phyloP scores from a whole-genome alignment of 2,329 filamentous ascomycete genomes.

The Claviceps sp. region DNA sequence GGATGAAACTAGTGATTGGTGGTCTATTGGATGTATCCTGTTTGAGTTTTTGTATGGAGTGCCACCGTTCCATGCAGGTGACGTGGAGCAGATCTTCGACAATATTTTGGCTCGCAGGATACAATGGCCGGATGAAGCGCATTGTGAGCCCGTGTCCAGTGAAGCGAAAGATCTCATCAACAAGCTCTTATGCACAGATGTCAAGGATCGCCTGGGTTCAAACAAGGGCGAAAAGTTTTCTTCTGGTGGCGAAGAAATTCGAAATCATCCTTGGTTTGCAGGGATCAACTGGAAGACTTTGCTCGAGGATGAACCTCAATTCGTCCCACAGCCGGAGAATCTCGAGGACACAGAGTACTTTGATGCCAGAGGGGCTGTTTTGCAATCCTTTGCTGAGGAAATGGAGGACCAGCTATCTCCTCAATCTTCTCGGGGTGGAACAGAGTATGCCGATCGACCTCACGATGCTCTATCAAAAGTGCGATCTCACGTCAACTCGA shows the following conservation, averaged over 20 bases:
- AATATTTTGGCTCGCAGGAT: conserved; percentile 87
- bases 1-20: conserved; percentile 98
- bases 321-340: conserved; percentile 83
- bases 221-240: conserved; percentile 73
- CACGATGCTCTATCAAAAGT: conserved; percentile 90
- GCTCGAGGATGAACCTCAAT: conserved; percentile 90
- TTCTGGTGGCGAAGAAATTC: conserved; percentile 83
- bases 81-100: conserved; percentile 89
- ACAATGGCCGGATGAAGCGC: conserved; percentile 77
- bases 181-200: conserved; percentile 74
- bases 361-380: conserved; percentile 76
- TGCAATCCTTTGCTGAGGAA: conserved; percentile 87
- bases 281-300: conserved; percentile 82
- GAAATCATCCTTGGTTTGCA: conserved; percentile 76
- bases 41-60: conserved; percentile 93
- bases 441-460: conserved; percentile 75
- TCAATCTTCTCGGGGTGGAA: conserved; percentile 51
- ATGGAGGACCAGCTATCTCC: conserved; percentile 80
- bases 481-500: conserved; percentile 68
- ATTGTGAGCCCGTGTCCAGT: conserved; percentile 59
- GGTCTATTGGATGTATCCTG: conserved; percentile 96
- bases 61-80: conserved; percentile 82
- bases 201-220: conserved; percentile 67
- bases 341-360: conserved; percentile 98
- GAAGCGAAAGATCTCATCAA: conserved; percentile 95